These are phyloP conservation scores for Magnaporthales sp. DNA, from an alignment of 2,329 filamentous ascomycete species.

Conservation along the genomic window DNA sequence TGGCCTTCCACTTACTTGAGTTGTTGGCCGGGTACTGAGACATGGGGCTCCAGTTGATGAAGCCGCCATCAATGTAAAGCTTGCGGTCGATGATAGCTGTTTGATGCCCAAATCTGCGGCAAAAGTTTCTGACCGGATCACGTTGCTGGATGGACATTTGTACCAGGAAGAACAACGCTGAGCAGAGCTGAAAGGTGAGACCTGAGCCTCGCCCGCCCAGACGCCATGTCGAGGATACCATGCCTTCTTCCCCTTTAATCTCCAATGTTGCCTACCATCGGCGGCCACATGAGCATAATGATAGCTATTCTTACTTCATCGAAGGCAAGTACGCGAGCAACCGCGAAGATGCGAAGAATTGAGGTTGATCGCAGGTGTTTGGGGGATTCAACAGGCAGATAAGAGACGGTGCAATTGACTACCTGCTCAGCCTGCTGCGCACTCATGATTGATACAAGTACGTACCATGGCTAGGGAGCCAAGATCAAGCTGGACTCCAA, in stretches of 20 bases:
- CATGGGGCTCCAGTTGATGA: slow-evolving; percentile 45
- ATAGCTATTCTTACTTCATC: neutral
- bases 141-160: slow-evolving; percentile 23
- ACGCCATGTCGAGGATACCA: neutral
- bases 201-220: neutral
- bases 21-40: slow-evolving; percentile 39
- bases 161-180: slow-evolving; percentile 5
- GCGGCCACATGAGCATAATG: neutral
- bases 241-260: neutral
- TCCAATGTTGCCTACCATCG: neutral
- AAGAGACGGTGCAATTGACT: neutral
- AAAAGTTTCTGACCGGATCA: slow-evolving; percentile 46
- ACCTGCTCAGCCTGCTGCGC: neutral
- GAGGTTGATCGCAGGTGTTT: neutral
- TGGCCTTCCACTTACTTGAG: slow-evolving; percentile 37
- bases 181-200: neutral
- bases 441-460: neutral
- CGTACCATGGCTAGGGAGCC: too few species aligned
- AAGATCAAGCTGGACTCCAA: too few species aligned
- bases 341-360: neutral
- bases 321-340: neutral
- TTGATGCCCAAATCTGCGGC: slow-evolving; percentile 48
- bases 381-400: neutral
- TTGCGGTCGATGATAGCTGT: slow-evolving; percentile 49
- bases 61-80: slow-evolving; percentile 55